Base-by-base conservation (phyloP, 208 protist genomes). In the Wallacemonas sp. region DNA sequence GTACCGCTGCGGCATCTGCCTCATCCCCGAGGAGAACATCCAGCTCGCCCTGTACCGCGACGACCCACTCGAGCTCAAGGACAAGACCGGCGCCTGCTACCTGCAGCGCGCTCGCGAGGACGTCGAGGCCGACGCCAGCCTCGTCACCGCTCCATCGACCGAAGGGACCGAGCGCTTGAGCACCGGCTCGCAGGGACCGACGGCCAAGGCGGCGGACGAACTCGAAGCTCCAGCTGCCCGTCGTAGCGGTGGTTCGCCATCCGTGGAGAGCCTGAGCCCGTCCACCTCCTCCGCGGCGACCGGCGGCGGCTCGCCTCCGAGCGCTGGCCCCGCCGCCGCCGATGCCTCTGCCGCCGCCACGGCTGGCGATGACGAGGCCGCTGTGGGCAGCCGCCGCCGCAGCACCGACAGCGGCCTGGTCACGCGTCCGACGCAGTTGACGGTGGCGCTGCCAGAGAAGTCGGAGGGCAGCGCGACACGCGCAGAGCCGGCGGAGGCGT, bases 11-110 rank as follows among this genome's bases (percentile, higher is more conserved):
- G 74, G 76, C 7, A 23, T 84, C 39, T 84, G 75, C 67, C 45
- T 92, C n/a, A 80, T 89, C 33, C 78, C 82, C 0, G 82, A 89
- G 61, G 65, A 79, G 42, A 92, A 89, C 64, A 61, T 89, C 14
- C 70, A 82, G 36, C 71, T 87, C 31, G 71, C 82, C 4, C 68
- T 88, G 26, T 92, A 89, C 73, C 74, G 80, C 49, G 81, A 82
- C 41, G 79, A 89, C 54, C 31, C 32, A 10, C 57, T 31, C 36
- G 86, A 92, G 65, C 74, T 92, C 18, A 76, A 77, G 62, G 57
- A 59, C 2, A 87, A 76, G 42, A 16, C 72, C 18, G 72, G 25
- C 16, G 73, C 76, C 23, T 61, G 64, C 65, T 82, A 73, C 44
- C 78, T 92, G 28, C 70, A 81, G 55, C 68, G 71, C 20, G 48